Evolutionary conservation across 2,329 filamentous ascomycete species (phyloP), one percentile per base, ranked within the genome.

Genomic region (Ophiostoma triangulosporum): DNA sequence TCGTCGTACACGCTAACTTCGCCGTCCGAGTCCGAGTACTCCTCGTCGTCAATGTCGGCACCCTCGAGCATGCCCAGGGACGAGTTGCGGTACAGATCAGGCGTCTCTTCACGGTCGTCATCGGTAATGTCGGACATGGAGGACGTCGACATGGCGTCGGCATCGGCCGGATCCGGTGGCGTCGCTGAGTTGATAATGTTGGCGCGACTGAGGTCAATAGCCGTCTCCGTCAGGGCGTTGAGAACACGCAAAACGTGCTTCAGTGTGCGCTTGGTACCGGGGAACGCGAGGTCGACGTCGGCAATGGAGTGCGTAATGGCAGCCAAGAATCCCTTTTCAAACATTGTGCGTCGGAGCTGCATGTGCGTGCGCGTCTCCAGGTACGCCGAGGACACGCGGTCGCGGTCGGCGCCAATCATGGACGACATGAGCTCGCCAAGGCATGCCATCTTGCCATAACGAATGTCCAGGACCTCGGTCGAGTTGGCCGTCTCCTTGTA

Each of bases 51-150:
- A 56, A 89, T 84, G 55, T 85, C 80, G 50, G 83, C 80, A 59
- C 86, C 84, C 65, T 97, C 93, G 52, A 96, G 83, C 82, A 97
- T 94, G 50, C 93, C 91, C 22, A 98, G 74, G 1, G 94, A 88
- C 2, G 93, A 97, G 67, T 97, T 95, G 52, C 94, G 86, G 71
- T 96, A 97, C 20, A 98, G 76, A 69, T 98, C 93, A 29, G 94
- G 93, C 5, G 94, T 98, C 65, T 97, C 93, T 67, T 95, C 89
- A 45, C 89, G 83, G 54, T 88, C 84, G 57, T 90, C 86, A 57
- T 90, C 86, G 38, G 90, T 86, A 50, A 89, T 73, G 58, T 95
- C 90, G 11, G 91, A 96, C 24, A 95, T 80, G 1, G 91, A 95
- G 4, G 89, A 94, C 3, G 86, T 81, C 11, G 88, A 93, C 2